A percentile compares a stretch with the other conserved stretches of the same genome.
Conservation (phyloP, 108 stramenopile genomes). For the Schizochytrium sp. region DNA sequence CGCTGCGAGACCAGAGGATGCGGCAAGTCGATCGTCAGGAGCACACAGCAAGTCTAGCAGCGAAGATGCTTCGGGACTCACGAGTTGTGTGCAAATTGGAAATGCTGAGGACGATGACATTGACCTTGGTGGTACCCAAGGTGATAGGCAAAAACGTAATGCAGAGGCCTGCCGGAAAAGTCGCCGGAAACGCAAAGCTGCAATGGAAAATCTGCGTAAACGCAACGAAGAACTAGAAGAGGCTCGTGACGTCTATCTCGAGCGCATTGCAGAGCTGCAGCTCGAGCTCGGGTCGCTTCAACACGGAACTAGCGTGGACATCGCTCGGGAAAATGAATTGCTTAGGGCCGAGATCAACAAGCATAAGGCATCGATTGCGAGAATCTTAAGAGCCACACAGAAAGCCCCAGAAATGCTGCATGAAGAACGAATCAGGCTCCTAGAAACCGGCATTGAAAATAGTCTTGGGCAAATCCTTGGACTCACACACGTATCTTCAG, state of each 20-base stretch:
- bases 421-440: neutral
- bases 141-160: neutral
- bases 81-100: neutral
- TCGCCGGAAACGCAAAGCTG: neutral
- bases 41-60: too few relatives aligned
- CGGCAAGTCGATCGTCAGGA: too few relatives aligned
- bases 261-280: slow-evolving; percentile 55
- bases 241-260: slow-evolving; percentile 20
- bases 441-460: neutral
- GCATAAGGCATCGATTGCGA: slow-evolving; percentile 34
- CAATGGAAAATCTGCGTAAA: slow-evolving; percentile 37
- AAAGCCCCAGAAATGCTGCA: neutral
- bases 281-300: slow-evolving; percentile 29
- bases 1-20: too few relatives aligned
- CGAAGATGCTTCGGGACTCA: neutral
- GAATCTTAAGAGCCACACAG: neutral
- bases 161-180: neutral
- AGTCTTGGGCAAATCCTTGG: slow-evolving; percentile 11
- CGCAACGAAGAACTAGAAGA: slow-evolving; percentile 30
- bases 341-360: slow-evolving; percentile 57
- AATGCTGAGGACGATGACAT: neutral
- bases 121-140: neutral
- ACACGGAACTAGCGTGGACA: neutral
- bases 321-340: slow-evolving; percentile 29
- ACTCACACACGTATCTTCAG: slow-evolving; percentile 1